Evolutionary conservation across 2,329 filamentous ascomycete species (phyloP).

Genomic region (Monosporascus sp.): DNA sequence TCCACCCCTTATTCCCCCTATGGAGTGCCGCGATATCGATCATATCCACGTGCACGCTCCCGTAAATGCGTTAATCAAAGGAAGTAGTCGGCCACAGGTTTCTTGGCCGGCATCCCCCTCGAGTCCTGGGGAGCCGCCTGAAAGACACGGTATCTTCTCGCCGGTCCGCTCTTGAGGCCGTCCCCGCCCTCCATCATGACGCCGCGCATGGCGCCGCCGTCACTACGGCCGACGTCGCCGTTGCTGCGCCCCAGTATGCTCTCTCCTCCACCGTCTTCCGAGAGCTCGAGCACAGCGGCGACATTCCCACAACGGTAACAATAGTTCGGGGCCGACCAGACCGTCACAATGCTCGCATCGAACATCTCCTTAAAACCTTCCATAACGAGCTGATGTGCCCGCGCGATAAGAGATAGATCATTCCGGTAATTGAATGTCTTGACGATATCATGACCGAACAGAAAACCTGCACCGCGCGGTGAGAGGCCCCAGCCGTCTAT

Average conservation of each 20-base stretch:
- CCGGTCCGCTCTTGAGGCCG: conserved; percentile 59
- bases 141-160: conserved; percentile 88
- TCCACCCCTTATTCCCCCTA: no score
- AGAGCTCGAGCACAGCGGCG: conserved; percentile 87
- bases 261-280: conserved; percentile 75
- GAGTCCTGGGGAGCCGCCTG: conserved; percentile 95
- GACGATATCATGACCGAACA: conserved; percentile 94
- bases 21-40: background rate
- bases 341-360: conserved; percentile 88
- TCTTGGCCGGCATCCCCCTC: conserved; percentile 97
- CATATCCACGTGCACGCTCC: background rate
- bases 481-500: conserved; percentile 96
- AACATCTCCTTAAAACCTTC: conserved; percentile 99
- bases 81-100: conserved; percentile 96
- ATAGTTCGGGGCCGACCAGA: conserved; percentile 98
- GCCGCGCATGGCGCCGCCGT: conserved; percentile 32
- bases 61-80: conserved; percentile 41
- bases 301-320: conserved; percentile 96
- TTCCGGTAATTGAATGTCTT: conserved; percentile 94
- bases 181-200: conserved; percentile 44
- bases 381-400: conserved; percentile 97
- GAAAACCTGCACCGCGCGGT: conserved; percentile 87
- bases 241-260: conserved; percentile 66
- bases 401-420: conserved; percentile 83
- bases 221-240: conserved; percentile 60